Evolutionary conservation across 345 rosid genomes (phyloP).

Genomic region (Limnanthes douglasii): DNA sequence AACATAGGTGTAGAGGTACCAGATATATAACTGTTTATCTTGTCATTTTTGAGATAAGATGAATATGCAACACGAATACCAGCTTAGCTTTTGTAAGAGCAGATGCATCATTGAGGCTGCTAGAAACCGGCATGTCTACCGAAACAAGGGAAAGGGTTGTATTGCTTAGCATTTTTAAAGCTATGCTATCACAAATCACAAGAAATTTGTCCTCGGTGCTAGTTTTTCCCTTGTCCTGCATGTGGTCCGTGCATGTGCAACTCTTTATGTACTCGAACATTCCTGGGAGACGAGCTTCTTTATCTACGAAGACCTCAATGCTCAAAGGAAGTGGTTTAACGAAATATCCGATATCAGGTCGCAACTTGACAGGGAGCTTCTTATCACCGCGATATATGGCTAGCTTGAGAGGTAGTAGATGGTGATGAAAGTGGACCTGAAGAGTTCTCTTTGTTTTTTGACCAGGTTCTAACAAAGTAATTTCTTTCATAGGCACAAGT

Average conservation of each 20-base stretch:
- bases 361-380: constrained; percentile 61
- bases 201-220: constrained; percentile 49
- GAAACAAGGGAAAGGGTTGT: constrained; percentile 66
- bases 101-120: constrained; percentile 63
- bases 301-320: constrained; percentile 32
- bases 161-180: constrained; percentile 63
- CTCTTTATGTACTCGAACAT: constrained; percentile 83
- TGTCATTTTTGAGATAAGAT: too few species aligned
- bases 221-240: constrained; percentile 39
- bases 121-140: constrained; percentile 62
- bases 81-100: too few species aligned
- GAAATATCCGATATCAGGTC: constrained; percentile 94
- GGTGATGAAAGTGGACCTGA: constrained; percentile 84
- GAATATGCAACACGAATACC: too few species aligned
- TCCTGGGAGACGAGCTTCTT: constrained; percentile 66
- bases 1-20: too few species aligned
- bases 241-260: constrained; percentile 57
- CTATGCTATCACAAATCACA: constrained; percentile 55
- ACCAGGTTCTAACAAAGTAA: constrained; percentile 52
- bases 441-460: constrained; percentile 37
- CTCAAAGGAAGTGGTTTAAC: constrained; percentile 70
- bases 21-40: too few species aligned
- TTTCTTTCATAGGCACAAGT: constrained; percentile 54
- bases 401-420: constrained; percentile 71
- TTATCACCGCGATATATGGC: constrained; percentile 34